Evolutionary conservation across 2,329 filamentous ascomycete species (phyloP), one percentile per base, ranked within the genome.

Genomic region (Stagonosporopsis rhizophila): DNA sequence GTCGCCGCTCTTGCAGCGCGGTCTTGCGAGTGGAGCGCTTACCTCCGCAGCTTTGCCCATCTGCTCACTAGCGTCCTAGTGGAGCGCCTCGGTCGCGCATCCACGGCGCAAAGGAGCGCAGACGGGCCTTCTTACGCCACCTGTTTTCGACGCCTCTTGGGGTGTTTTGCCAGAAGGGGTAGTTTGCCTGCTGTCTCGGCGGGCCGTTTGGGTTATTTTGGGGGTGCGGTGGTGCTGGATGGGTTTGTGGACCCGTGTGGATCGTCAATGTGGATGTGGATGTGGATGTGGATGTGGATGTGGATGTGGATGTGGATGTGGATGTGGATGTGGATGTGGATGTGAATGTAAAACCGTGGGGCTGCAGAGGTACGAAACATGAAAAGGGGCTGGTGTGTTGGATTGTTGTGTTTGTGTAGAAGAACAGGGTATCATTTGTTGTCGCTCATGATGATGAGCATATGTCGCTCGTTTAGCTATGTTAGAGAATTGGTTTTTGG

Each of bases 81-180:
- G 15, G 15, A 17, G 15, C 32, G 32, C 32, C 15, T n/a, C 8
- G 32, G 14, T 35, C 15, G 32, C 32, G 2, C n/a, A 7, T 20
- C 17, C n/a, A 15, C 35, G n/a, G 35, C 7, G 9, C 3, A 15
- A 37, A 17, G 34, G 34, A 20, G 34, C 28, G 40, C n/a, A 56
- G 46, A 56, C 52, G 53, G 53, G 41, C 53, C 53, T 56, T 56
- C 37, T 56, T 34, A 35, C 53, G 53, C 53, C 53, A 56, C 53
- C 53, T 11, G 45, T 45, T 27, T 39, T 46, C 35, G 32, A 56
- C 20, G 37, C 22, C 9, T 19, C 14, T 39, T 28, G 6, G 15
- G 8, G 2, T 2, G 19, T 25, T 25, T 51, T 56, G 32, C 53
- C 28, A 0, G 14, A 51, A 41, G 28, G 17, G 37, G 53, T n/a